Evolutionary conservation across 352 stramenopile genomes (phyloP).

Genomic region (Globisporangium barbulae): DNA sequence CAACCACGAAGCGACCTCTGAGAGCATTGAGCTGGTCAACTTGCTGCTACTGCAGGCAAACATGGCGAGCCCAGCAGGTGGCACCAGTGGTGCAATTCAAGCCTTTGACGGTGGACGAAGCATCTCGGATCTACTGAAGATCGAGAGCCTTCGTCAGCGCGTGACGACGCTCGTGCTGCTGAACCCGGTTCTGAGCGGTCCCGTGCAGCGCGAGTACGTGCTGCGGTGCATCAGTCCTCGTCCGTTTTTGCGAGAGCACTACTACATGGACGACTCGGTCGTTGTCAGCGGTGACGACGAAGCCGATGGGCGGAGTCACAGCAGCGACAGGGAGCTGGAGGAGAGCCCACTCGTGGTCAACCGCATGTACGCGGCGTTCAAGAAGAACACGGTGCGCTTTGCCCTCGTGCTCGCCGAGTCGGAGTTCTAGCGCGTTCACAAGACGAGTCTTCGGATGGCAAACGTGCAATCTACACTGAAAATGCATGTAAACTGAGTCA

Average conservation of each 20-base stretch:
- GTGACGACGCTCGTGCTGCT: constrained; percentile 42
- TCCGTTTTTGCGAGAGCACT: constrained; percentile 59
- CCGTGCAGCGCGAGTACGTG: constrained; percentile 71
- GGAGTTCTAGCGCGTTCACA: constrained; percentile 52
- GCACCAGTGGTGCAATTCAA: not conserved
- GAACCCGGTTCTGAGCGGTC: constrained; percentile 37
- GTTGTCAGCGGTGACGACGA: constrained; percentile 6
- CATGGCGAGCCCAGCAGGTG: not conserved
- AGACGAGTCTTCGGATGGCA: not conserved
- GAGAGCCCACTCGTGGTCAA: constrained; percentile 69
- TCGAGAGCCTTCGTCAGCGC: constrained; percentile 28
- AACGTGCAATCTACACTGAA: no score
- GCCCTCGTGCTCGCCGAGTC: constrained; percentile 65
- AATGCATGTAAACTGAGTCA: no score
- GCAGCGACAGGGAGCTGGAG: constrained; percentile 22
- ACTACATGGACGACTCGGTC: constrained; percentile 13
- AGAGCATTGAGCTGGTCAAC: constrained; percentile 36
- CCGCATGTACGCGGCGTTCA: constrained; percentile 79
- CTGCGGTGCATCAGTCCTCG: constrained; percentile 68
- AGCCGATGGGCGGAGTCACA: not conserved
- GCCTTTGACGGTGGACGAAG: constrained; percentile 4
- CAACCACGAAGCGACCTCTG: not conserved
- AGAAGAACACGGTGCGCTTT: constrained; percentile 75
- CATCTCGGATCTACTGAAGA: constrained; percentile 39
- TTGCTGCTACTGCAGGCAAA: constrained; percentile 20